Evolutionary conservation across 495 filamentous ascomycete species (phyloP), one percentile per base, ranked within the genome.

Genomic region (Halenospora varia): DNA sequence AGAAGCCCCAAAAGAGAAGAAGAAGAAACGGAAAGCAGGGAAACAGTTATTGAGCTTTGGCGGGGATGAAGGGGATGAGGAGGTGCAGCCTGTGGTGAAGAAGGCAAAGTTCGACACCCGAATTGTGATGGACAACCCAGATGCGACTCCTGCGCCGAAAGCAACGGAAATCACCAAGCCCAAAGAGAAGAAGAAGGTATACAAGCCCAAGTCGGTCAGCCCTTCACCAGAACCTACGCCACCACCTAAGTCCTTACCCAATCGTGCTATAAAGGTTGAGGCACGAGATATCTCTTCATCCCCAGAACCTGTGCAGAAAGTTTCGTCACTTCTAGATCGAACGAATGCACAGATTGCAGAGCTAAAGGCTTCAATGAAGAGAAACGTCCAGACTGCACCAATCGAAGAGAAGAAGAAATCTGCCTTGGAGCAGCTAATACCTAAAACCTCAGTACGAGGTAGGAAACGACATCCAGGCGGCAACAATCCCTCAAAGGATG

Each of bases 301-400:
- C 0, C 66, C 66, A 48, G 63, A 68, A 47, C 65, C 65, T 17
- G 66, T 68, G 6, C 45, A 63, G 24, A 68, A 68, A 42, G 66
- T 68, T 10, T 61, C 60, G 26, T 87, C 88, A 8, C 76, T 89
- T 0, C 71, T 92, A 3, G 85, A 88, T n/a, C 76, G 82, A 59
- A 93, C 91, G 6, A 96, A 97, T 61, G 90, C 90, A 18, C 87
- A 97, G 66, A 96, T 97, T 60, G 92, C 88, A 10, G 86, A 86
- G 11, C 71, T 98, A 39, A 96, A 94, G 71, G 88, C 89, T 17
- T 96, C 90, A 1, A 95, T 97, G 89, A 93, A 87, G 64, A 86
- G 95, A 25, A 89, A 80, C 45, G 78, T 86, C 41, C 71, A 83
- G 55, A 70, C 77, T 0, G 79, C 82, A 15, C 77, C 81, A n/a